Evolutionary conservation across 2,329 filamentous ascomycete species (phyloP), one percentile per base, ranked within the genome.

Genomic region (Penicillium sp.): DNA sequence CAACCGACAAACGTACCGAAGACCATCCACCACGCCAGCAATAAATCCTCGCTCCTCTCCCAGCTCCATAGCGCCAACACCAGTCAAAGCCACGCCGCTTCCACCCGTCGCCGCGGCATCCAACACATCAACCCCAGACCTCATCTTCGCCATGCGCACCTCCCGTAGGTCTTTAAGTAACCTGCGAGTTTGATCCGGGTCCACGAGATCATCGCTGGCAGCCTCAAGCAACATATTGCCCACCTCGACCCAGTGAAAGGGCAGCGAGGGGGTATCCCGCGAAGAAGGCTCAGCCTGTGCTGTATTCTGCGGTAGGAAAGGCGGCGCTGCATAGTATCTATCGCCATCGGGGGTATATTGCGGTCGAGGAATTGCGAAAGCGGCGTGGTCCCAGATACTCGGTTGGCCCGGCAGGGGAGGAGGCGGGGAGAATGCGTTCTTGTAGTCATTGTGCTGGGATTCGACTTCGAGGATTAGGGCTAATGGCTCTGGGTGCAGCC

Each of bases 211-310:
- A 68, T 96, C 91, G 22, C 82, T 79, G 3, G 91, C 91, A 47
- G 89, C 86, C 39, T 91, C 87, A 2, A 99, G 80, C 38, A 99
- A 76, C 66, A 95, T 83, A 71, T 95, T 90, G 14, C 87, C 86
- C 8, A 97, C 74, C 72, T 97, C 93, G 35, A 95, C 80, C 91
- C 92, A 99, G 74, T 97, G 92, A 67, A 95, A 97, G 0, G 93
- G 93, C 28, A 99, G 75, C 12, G 66, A 55, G 5, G 64, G 64
- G 7, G 61, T 55, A 40, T 70, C 67, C 6, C 57, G 54, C 1
- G 58, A 35, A 14, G 84, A 58, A 13, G 54, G 82, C 34, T 83
- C 82, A 0, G 83, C 73, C 8, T 85, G 82, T 1, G 85, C 82
- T 0, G 86, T 90, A 56, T 87, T 89, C 13, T 85, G 84, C 1